Evolutionary conservation across 257 asterid species (phyloP).

Genomic region (Forsythia suspensa): DNA sequence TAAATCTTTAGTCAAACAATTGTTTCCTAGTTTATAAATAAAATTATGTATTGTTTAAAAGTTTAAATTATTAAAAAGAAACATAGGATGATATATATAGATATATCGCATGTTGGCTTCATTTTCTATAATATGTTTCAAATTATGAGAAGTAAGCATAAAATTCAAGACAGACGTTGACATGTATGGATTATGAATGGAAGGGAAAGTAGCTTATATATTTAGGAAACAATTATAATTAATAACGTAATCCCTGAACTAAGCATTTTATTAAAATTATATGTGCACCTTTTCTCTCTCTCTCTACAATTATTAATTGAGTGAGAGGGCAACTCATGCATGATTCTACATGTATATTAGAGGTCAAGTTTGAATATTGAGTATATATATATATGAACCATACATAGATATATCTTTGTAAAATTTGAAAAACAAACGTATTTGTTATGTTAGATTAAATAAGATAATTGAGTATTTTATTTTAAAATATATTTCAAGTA

Average conservation of each 20-base stretch:
- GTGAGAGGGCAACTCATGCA: neutral
- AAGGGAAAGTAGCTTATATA: neutral
- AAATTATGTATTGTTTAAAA: no score
- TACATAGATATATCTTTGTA: no score
- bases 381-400: no score
- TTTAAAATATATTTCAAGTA: no score
- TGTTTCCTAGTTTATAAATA: no score
- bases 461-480: no score
- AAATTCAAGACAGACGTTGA: neutral
- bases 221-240: neutral
- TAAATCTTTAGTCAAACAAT: no score
- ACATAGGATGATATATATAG: no score
- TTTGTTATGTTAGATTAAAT: no score
- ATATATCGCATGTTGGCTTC: no score
- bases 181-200: conserved; percentile 6
- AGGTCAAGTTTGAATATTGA: neutral
- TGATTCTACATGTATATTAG: neutral
- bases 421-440: no score
- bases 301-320: neutral
- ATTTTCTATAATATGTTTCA: neutral
- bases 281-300: neutral
- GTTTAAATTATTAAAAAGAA: no score
- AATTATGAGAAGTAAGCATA: conserved; percentile 1
- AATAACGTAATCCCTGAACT: conserved; percentile 7
- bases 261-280: neutral